phyloP scores from a whole-genome alignment of 345 rosid species.

The Eucalyptus decipiens region DNA sequence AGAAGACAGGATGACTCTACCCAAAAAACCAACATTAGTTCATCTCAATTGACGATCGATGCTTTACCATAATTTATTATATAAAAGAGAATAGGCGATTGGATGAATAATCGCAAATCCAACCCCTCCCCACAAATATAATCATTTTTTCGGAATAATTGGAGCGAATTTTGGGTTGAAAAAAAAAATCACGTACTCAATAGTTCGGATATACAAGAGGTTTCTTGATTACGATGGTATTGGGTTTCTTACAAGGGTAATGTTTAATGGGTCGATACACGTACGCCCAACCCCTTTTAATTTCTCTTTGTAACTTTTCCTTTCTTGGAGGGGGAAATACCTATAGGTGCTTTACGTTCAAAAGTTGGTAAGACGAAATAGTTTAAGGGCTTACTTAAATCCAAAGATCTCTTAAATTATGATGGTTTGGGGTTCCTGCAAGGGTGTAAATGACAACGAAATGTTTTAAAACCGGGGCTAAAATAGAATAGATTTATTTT shows the following conservation, averaged over 20 bases:
- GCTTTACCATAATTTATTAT: background rate
- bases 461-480: background rate
- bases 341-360: too few relatives aligned
- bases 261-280: fast-evolving
- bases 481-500: background rate
- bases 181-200: background rate
- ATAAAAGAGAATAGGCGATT: background rate
- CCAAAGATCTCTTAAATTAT: background rate
- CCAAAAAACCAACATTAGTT: background rate
- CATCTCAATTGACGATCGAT: background rate
- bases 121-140: background rate
- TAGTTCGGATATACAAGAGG: fast-evolving
- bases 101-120: background rate
- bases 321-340: too few relatives aligned
- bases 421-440: background rate
- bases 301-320: too few relatives aligned
- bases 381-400: too few relatives aligned
- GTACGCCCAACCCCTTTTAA: fast-evolving
- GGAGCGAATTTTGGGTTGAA: background rate
- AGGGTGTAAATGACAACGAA: background rate
- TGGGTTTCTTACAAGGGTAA: too few relatives aligned
- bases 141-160: fast-evolving
- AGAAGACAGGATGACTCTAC: background rate
- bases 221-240: background rate
- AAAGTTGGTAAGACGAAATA: too few relatives aligned